A percentile compares a stretch with the other conserved stretches of the same genome.
Evolutionary conservation across 1,284 basidiomycete genomes (phyloP).

Genomic region (Cystobasidium pallidum): DNA sequence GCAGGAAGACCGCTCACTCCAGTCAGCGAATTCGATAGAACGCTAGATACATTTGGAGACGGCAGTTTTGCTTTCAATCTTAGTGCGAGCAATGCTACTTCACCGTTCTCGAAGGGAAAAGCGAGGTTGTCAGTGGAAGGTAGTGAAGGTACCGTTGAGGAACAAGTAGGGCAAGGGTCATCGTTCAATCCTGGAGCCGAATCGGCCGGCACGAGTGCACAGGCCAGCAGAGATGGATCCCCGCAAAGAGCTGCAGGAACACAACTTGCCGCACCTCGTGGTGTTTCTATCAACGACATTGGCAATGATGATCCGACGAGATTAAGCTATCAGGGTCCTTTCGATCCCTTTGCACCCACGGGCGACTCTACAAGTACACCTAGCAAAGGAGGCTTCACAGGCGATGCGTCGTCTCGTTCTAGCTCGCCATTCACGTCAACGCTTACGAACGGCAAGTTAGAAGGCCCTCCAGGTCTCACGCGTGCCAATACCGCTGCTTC

Average conservation of each 20-base stretch:
- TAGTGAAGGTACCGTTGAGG: not conserved
- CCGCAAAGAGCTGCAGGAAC: not conserved
- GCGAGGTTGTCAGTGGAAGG: constrained; percentile 22
- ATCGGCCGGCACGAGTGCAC: not conserved
- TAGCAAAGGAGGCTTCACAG: not conserved
- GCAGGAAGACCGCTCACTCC: constrained; percentile 36
- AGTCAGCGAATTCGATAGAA: constrained; percentile 40
- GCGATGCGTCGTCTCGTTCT: constrained; percentile 10
- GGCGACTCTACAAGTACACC: constrained; percentile 5
- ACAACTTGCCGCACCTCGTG: not conserved
- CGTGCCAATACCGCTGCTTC: constrained; percentile 11
- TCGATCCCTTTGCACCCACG: constrained; percentile 33
- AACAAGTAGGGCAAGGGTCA: not conserved
- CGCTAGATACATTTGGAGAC: constrained; percentile 40
- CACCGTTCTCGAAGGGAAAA: constrained; percentile 18
- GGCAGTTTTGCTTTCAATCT: constrained; percentile 42
- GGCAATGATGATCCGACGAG: constrained; percentile 10
- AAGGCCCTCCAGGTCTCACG: constrained; percentile 29
- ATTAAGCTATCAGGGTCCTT: constrained; percentile 37
- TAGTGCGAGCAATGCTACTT: constrained; percentile 10
- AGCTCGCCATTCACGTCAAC: constrained; percentile 22
- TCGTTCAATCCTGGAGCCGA: not conserved
- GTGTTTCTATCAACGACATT: not conserved
- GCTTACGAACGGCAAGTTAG: not conserved
- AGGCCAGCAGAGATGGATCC: constrained; percentile 30